Percentiles rank a stretch among this genome's conserved stretches.
Conservation (phyloP, 345 rosid genomes). For the Passiflora organensis region DNA sequence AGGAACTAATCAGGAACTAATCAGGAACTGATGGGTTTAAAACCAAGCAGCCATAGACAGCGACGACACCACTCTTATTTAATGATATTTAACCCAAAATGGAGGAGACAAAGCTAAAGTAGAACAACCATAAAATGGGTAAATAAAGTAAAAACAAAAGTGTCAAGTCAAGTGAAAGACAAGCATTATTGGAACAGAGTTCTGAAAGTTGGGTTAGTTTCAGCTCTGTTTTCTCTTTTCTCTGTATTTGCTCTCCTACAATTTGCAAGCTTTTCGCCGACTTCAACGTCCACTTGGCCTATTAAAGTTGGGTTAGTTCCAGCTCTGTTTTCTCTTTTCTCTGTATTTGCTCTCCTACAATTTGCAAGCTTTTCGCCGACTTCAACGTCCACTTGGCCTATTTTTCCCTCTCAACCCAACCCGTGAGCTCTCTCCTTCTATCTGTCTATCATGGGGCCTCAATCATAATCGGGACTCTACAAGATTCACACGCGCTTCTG, state of each 20-base stretch:
- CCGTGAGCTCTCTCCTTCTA: background rate
- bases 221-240: background rate
- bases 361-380: slow-evolving; percentile 23
- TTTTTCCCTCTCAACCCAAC: background rate
- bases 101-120: background rate
- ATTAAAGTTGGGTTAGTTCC: background rate
- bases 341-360: slow-evolving; percentile 10
- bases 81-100: no score
- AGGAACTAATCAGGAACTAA: background rate
- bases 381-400: slow-evolving; percentile 21
- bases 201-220: no score
- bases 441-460: slow-evolving; percentile 17
- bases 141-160: no score
- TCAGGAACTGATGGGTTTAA: slow-evolving; percentile 6
- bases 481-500: slow-evolving; percentile 4
- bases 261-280: slow-evolving; percentile 21
- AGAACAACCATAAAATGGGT: no score
- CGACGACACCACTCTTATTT: no score
- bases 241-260: slow-evolving; percentile 10
- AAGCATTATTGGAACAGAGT: no score
- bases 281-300: slow-evolving; percentile 23
- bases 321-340: background rate
- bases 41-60: no score
- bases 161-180: no score
- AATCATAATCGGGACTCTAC: background rate